Percentiles rank a stretch among this genome's conserved stretches.
phyloP scores from a whole-genome alignment of 2,329 filamentous ascomycete genomes.

The Beauveria sp. region DNA sequence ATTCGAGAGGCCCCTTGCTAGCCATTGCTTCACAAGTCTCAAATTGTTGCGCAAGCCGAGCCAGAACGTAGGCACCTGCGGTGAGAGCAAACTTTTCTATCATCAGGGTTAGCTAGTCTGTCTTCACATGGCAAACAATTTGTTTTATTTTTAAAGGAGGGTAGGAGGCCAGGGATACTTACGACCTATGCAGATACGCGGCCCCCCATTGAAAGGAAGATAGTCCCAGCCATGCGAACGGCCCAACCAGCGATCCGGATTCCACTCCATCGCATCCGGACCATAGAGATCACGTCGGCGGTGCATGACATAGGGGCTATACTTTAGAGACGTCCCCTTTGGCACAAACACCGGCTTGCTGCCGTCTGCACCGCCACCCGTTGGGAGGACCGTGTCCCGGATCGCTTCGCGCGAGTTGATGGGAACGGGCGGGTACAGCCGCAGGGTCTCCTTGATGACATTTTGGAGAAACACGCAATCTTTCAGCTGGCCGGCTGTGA shows the following conservation, averaged over 20 bases:
- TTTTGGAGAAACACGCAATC: background rate
- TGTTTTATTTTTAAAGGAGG: no score
- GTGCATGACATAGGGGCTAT: constrained; percentile 18
- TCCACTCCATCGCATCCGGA: constrained; percentile 19
- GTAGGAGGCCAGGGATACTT: background rate
- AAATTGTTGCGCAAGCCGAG: background rate
- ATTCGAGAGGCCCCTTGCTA: background rate
- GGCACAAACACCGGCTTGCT: background rate
- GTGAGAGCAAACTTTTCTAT: background rate
- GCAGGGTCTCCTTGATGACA: background rate
- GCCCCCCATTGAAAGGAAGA: constrained; percentile 31
- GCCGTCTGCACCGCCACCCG: background rate
- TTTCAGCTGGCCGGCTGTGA: background rate
- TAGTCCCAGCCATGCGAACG: constrained; percentile 27
- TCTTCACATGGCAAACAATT: background rate
- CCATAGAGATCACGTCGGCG: constrained; percentile 22
- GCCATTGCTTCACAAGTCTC: background rate
- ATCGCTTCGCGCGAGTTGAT: background rate
- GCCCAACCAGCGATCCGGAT: constrained; percentile 23
- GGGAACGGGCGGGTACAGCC: background rate
- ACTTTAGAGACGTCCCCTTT: background rate
- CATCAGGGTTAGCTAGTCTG: background rate
- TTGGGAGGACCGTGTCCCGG: background rate
- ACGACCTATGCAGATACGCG: constrained; percentile 20
- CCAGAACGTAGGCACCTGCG: background rate